phyloP scores from a whole-genome alignment of 768 basidiomycete species.

The Russula olivacea region DNA sequence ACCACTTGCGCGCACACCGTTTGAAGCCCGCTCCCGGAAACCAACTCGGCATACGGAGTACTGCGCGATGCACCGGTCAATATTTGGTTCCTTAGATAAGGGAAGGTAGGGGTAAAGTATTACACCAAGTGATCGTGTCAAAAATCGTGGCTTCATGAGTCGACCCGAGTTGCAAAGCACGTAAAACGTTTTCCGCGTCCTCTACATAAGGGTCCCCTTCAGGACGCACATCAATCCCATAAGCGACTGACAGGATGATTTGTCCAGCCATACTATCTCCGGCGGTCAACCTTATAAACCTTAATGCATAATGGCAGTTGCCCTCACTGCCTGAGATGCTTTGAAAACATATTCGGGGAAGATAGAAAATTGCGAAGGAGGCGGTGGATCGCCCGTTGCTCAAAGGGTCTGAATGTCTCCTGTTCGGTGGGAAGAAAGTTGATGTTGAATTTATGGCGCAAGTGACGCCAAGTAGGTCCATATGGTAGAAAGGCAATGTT shows the following conservation, averaged over 20 bases:
- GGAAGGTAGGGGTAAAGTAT: conserved; percentile 3
- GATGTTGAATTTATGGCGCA: not conserved
- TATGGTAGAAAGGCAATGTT: not conserved
- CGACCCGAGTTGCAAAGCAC: conserved; percentile 22
- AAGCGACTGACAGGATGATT: conserved; percentile 40
- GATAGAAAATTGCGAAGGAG: not conserved
- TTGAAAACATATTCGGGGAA: conserved; percentile 29
- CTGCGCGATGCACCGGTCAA: conserved; percentile 5
- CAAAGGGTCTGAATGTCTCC: not conserved
- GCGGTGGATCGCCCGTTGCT: not conserved
- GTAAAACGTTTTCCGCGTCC: not conserved
- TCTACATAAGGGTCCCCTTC: conserved; percentile 32
- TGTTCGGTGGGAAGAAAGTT: not conserved
- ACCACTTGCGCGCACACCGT: not conserved
- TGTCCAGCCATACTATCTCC: conserved; percentile 37
- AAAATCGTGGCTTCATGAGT: conserved; percentile 37
- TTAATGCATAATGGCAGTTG: not conserved
- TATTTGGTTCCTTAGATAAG: not conserved
- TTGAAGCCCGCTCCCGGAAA: conserved; percentile 30
- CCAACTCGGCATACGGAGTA: conserved; percentile 28
- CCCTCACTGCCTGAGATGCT: conserved; percentile 36
- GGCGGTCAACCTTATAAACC: not conserved
- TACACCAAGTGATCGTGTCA: conserved; percentile 35
- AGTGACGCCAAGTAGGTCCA: not conserved
- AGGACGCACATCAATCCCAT: conserved; percentile 39